Percentiles rank a stretch among this genome's conserved stretches.
Evolutionary conservation across 805 yeast genomes (phyloP).

Genomic region (Pichia exigua): DNA sequence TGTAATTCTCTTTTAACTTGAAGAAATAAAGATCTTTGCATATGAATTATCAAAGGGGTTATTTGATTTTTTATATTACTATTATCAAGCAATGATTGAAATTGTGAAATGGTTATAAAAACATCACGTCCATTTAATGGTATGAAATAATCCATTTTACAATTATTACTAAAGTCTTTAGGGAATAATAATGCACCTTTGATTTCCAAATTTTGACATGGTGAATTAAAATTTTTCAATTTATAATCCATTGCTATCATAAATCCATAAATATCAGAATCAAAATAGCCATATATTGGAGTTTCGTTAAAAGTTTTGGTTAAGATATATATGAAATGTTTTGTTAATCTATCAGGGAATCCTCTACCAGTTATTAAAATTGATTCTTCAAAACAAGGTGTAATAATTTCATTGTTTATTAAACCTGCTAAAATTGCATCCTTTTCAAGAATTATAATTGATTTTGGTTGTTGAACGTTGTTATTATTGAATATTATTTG

Average conservation of each 20-base stretch:
- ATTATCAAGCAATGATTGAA: neutral
- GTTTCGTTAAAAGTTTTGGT: slow-evolving; percentile 18
- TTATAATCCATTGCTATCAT: slow-evolving; percentile 38
- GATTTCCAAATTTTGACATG: neutral
- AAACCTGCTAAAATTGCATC: slow-evolving; percentile 40
- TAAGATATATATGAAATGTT: slow-evolving; percentile 27
- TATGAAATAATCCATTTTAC: neutral
- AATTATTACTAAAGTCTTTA: neutral
- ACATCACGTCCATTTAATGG: slow-evolving; percentile 5
- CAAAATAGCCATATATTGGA: slow-evolving; percentile 44
- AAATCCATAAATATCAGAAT: slow-evolving; percentile 60
- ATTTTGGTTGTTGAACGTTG: slow-evolving; percentile 15
- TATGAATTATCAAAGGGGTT: neutral
- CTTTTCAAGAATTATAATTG: slow-evolving; percentile 41
- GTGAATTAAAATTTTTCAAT: neutral
- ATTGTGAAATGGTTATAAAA: neutral
- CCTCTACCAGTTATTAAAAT: slow-evolving; percentile 55
- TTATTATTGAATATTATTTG: slow-evolving; percentile 3
- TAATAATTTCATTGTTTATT: slow-evolving; percentile 2
- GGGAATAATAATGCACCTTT: slow-evolving; percentile 7
- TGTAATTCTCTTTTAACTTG: slow-evolving; percentile 11
- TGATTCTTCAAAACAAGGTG: neutral
- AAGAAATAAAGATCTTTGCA: slow-evolving; percentile 11
- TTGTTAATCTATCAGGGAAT: slow-evolving; percentile 53
- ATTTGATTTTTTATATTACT: no score